Evolutionary conservation across 441 rosid species (phyloP), one percentile per base, ranked within the genome.

Genomic region (Pelargonium fulgidum): DNA sequence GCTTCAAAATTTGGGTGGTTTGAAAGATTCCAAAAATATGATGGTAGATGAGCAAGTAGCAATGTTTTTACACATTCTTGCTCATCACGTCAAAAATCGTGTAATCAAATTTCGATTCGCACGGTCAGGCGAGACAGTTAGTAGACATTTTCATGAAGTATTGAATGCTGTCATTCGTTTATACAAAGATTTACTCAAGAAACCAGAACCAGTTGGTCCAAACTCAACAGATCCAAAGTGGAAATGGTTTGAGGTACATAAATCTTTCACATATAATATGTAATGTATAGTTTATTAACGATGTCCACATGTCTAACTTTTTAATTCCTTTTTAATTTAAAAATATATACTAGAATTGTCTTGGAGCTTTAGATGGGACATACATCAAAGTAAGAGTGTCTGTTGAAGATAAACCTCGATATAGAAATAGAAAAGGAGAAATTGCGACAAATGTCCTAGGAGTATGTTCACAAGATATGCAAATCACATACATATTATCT

Each of bases 351-450:
- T 67, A 50, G 66, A 44, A 44, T 68, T 71, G 62, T 20, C 16
- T 76, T 19, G 66, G 79, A 20, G 62, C 62, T 0, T 12, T 71
- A 64, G 75, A 76, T 72, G 75, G 63, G 7, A 65, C 56, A 29
- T 39, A 66, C 7, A 39, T 70, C 2, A 74, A 39, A 19, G 61
- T 68, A 4, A 24, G n/a, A 0, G 67, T 69, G 0, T 61, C 47
- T 1, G 5, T 14, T 10, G 42, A 12, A 2, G 77, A 68, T 12
- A 70, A 33, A 7, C 45, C 62, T 17, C 70, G 47, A 12, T 66
- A 44, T 36, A 11, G 11, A 61, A 47, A 4, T 9, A 11, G 64
- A 22, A 64, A 74, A 58, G 66, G 66, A 5, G 52, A 69, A 19
- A 64, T 68, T 20, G 33, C 29, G 3, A 66, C 66, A 3, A 67